Base-by-base conservation (phyloP, 2,329 filamentous ascomycete genomes). In the Acrocalymma vagum region DNA sequence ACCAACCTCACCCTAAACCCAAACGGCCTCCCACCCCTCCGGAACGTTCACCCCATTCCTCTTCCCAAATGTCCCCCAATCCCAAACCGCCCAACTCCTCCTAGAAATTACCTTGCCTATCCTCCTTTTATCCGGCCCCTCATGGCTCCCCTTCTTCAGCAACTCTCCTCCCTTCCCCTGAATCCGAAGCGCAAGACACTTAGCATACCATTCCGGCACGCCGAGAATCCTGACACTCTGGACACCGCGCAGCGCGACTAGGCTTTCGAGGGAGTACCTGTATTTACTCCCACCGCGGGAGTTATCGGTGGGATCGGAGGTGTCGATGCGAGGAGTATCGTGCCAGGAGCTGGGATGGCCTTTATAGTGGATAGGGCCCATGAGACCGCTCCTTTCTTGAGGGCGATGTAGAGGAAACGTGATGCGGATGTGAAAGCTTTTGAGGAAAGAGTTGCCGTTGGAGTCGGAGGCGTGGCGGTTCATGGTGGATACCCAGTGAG, bases 121-220 rank as follows among this genome's bases (percentile, higher is more conserved):
- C n/a, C n/a, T n/a, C n/a, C n/a, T n/a, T n/a, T n/a, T n/a, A n/a
- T n/a, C n/a, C n/a, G n/a, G n/a, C n/a, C n/a, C n/a, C n/a, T n/a
- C n/a, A n/a, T n/a, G n/a, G n/a, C n/a, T n/a, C n/a, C n/a, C 41
- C 14, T 41, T 35, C 29, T 45, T 17, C 25, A 34, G 13, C 8
- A 59, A 29, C 4, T 51, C 39, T 9, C 57, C 54, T 4, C 58
- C 54, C 15, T 48, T 41, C 15, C 59, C 58, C 24, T 47, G 42
- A 14, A 64, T 54, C 16, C 44, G 50, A 14, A 51, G 22, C 33
- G 55, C 37, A 24, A 64, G 22, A 16, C 58, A 61, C 29, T 37
- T 22, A 4, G 37, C 39, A 23, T 49, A 60, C 59, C 55, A 62
- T 1, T 58, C 50, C 5, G 45, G 46, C 9, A 59, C 14, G 3